A percentile compares a stretch with the other conserved stretches of the same genome.
phyloP scores from a whole-genome alignment of 108 stramenopile genomes.

The Cyclotella cryptica region DNA sequence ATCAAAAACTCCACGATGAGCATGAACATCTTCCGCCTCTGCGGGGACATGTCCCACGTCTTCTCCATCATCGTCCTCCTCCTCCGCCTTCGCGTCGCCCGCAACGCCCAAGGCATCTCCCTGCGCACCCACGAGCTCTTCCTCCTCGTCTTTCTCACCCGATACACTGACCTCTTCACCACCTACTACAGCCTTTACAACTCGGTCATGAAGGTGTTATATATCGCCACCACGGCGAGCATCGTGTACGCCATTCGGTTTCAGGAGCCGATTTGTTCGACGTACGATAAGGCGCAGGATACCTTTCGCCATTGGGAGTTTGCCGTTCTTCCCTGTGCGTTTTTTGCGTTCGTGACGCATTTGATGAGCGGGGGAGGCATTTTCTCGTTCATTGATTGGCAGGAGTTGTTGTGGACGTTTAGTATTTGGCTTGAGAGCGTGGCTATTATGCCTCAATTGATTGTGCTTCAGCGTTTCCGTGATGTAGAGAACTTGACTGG shows the following conservation, averaged over 20 bases:
- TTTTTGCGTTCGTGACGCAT: conserved; percentile 83
- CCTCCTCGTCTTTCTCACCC: conserved; percentile 94
- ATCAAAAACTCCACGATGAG: conserved; percentile 30
- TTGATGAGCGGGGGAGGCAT: conserved; percentile 67
- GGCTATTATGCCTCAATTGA: conserved; percentile 97
- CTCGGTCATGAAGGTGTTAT: conserved; percentile 95
- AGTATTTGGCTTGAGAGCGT: conserved; percentile 96
- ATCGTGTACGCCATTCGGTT: conserved; percentile 95
- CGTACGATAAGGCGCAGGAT: conserved; percentile 97
- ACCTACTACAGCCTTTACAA: conserved; percentile 96
- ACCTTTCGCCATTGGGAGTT: conserved; percentile 98
- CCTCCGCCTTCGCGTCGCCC: conserved; percentile 93
- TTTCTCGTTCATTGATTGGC: conserved; percentile 40
- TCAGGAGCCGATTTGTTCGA: conserved; percentile 91
- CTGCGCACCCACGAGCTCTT: conserved; percentile 99
- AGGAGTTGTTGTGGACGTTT: conserved; percentile 95
- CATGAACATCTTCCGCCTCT: conserved; percentile 95
- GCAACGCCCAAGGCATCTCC: conserved; percentile 96
- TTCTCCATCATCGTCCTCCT: conserved; percentile 96
- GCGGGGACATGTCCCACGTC: conserved; percentile 98
- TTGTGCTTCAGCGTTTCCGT: conserved; percentile 96
- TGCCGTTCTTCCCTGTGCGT: conserved; percentile 92
- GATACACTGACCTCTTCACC: conserved; percentile 92
- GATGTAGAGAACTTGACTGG: conserved; percentile 98
- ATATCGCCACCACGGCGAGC: conserved; percentile 91